Base-by-base conservation (phyloP, 345 rosid genomes). In the Populus simonii region DNA sequence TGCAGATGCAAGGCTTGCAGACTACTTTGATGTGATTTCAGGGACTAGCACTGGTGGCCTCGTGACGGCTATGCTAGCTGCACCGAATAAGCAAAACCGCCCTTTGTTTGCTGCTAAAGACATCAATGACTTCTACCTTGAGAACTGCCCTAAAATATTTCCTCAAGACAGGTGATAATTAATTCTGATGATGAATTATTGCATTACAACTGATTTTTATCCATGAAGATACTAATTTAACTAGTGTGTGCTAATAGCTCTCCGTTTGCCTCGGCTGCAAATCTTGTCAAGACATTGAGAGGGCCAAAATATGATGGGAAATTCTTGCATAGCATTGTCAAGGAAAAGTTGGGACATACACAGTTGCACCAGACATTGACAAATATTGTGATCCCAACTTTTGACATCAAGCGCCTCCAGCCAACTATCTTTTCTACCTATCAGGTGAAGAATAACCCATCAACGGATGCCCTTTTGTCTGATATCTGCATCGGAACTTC, bases 341-440 rank as follows among this genome's bases (percentile, higher is more conserved):
- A 41, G 45, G 45, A 41, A 41, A 41, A 41, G 45, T 9, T 41
- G 45, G 45, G 10, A 41, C 3, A 41, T 41, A 41, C 13, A 12
- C 13, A 3, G 45, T 41, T 41, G 45, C 11, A 41, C 45, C 45
- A 41, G 45, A 41, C 45, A 16, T 82, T 93, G 68, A 90, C 97
- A 20, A 89, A 91, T 20, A 85, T 92, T 38, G 90, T 92, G 11
- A 92, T 92, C 69, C 93, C 95, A 7, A 88, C 97, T 5, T 92
- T 92, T 72, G 95, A 92, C 83, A 86, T 93, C 81, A 87, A 85
- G 76, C 53, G 59, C 39, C 92, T 93, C 76, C 94, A 91, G 77
- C 97, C 97, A 27, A 76, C 83, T 36, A 85, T 91, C 74, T 93
- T 93, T 75, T 88, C 90, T 18, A 87, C 79, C 74, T 91, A 71